These are phyloP conservation scores for Fagopyrum tataricum DNA, from an alignment of 148 eudicot species.

Conservation along the genomic window DNA sequence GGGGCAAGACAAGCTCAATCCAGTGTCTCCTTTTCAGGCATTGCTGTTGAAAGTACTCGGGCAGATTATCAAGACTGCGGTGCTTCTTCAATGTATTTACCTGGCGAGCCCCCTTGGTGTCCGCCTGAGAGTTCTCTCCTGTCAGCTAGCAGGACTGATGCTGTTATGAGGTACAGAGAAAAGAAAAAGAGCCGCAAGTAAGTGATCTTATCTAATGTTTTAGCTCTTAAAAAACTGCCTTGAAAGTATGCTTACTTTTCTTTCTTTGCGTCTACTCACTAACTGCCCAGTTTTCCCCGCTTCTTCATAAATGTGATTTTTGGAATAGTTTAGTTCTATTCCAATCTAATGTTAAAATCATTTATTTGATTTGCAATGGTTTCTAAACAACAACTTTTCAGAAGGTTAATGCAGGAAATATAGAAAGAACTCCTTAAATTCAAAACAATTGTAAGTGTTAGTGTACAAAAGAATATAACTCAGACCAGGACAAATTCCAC, in stretches of 20 bases:
- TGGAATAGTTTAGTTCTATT: background rate
- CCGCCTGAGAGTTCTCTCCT: conserved; percentile 43
- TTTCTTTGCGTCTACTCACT: background rate
- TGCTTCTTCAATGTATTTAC: conserved; percentile 61
- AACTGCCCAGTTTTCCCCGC: background rate
- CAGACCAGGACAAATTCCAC: too few relatives aligned
- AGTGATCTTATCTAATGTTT: conserved; percentile 18
- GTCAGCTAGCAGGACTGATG: conserved; percentile 55
- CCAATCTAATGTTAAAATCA: background rate
- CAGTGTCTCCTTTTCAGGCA: conserved; percentile 62
- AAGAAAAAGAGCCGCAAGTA: conserved; percentile 89
- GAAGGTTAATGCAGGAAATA: background rate
- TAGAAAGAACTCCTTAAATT: background rate
- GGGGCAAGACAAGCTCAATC: conserved; percentile 51
- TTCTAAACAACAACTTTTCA: background rate
- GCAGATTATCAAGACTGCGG: conserved; percentile 92
- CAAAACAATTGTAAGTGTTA: background rate
- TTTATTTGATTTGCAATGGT: too few relatives aligned
- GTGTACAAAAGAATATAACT: background rate
- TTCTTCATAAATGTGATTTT: background rate
- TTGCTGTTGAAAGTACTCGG: conserved; percentile 62
- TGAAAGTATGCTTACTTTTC: background rate
- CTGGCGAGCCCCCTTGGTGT: conserved; percentile 86
- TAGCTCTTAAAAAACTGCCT: background rate
- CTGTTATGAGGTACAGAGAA: conserved; percentile 93